These are phyloP conservation scores for Amanita muscaria DNA, from an alignment of 768 basidiomycete genomes.

Conservation along the genomic window DNA sequence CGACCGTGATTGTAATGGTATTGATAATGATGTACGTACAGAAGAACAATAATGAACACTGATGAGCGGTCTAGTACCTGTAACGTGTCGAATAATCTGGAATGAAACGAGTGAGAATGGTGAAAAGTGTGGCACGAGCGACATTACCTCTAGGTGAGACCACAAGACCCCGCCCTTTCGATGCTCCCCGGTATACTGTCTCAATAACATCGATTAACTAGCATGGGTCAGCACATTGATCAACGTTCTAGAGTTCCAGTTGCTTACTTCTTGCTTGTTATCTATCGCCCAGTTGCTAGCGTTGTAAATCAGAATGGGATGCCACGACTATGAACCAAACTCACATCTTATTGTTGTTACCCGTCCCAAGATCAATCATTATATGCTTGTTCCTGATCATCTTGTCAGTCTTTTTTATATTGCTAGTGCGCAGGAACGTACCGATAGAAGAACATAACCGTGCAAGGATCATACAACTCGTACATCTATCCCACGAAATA, in stretches of 20 bases:
- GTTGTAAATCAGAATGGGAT: neutral
- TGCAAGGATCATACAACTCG: conserved; percentile 94
- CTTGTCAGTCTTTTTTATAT: neutral
- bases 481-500: conserved; percentile 65
- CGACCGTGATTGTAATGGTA: too few relatives aligned
- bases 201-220: conserved; percentile 97
- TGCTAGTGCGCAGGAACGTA: conserved; percentile 26
- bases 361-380: conserved; percentile 99
- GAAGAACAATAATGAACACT: neutral
- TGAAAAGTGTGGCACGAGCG: neutral
- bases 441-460: conserved; percentile 99
- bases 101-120: conserved; percentile 17
- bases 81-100: conserved; percentile 41
- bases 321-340: conserved; percentile 22
- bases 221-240: conserved; percentile 4
- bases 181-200: conserved; percentile 96
- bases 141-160: conserved; percentile 84
- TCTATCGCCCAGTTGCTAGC: conserved; percentile 97
- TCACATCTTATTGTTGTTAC: conserved; percentile 99
- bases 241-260: neutral
- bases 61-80: conserved; percentile 23
- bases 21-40: too few relatives aligned
- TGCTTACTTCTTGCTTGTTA: conserved; percentile 88
- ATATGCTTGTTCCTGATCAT: conserved; percentile 92
- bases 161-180: conserved; percentile 95